phyloP scores from a whole-genome alignment of 305 asterid genomes.

The Plantago rigida region DNA sequence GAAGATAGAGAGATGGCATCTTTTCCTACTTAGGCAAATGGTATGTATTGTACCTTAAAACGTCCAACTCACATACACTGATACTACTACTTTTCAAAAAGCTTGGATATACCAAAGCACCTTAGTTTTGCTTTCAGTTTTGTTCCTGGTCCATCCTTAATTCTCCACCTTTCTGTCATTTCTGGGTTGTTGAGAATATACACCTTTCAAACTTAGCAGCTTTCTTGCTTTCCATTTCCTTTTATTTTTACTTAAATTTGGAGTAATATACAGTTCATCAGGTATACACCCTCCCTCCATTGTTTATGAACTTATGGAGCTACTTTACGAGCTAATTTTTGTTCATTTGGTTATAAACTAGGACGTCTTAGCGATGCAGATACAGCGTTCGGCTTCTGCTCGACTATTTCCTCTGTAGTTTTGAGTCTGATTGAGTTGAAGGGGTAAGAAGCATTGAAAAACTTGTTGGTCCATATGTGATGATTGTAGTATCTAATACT shows the following conservation, averaged over 20 bases:
- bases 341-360: too few relatives aligned
- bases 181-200: slow-evolving; percentile 27
- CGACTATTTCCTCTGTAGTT: too few relatives aligned
- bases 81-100: slow-evolving; percentile 40
- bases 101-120: slow-evolving; percentile 48
- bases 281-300: too few relatives aligned
- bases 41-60: slow-evolving; percentile 51
- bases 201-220: slow-evolving; percentile 22
- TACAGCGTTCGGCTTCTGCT: too few relatives aligned
- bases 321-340: too few relatives aligned
- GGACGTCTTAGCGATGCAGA: too few relatives aligned
- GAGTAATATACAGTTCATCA: too few relatives aligned
- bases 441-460: too few relatives aligned
- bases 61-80: slow-evolving; percentile 36
- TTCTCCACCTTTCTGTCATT: slow-evolving; percentile 25
- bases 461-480: too few relatives aligned
- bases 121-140: slow-evolving; percentile 25
- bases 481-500: too few relatives aligned
- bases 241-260: not conserved
- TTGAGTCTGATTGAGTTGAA: not conserved
- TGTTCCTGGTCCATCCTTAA: slow-evolving; percentile 16
- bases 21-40: slow-evolving; percentile 51
- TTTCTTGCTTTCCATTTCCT: not conserved
- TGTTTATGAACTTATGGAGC: too few relatives aligned
- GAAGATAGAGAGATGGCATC: slow-evolving; percentile 38